phyloP scores from a whole-genome alignment of 306 rosid genomes.

The Quercus cerris region DNA sequence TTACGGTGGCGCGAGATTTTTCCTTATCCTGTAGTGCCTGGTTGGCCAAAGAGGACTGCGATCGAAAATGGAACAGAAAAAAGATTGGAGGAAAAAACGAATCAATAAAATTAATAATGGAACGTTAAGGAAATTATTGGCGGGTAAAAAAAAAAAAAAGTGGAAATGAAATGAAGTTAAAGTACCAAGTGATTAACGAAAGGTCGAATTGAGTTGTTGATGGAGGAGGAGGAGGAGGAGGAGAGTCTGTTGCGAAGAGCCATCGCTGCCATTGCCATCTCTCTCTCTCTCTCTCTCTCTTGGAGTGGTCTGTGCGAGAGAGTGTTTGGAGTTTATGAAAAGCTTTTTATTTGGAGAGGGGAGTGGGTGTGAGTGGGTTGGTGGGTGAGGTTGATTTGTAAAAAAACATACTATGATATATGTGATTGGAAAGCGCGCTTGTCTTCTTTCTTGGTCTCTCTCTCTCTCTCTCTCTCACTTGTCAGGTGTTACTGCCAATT shows the following conservation, averaged over 20 bases:
- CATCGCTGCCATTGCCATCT: conserved; percentile 51
- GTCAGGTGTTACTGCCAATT: neutral
- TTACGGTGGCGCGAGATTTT: conserved; percentile 56
- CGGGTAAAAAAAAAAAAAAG: neutral
- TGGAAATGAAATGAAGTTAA: neutral
- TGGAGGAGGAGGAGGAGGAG: conserved; percentile 34
- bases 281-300: neutral
- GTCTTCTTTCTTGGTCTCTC: neutral
- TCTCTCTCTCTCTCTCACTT: too few species aligned
- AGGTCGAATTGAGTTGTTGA: conserved; percentile 34
- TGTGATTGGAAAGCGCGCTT: neutral
- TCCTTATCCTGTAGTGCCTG: conserved; percentile 46
- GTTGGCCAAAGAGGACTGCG: conserved; percentile 60
- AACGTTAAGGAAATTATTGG: neutral
- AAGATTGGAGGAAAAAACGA: neutral
- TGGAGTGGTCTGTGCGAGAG: neutral
- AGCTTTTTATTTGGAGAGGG: neutral
- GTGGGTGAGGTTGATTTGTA: neutral
- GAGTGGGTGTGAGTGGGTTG: neutral
- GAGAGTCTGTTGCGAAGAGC: conserved; percentile 55
- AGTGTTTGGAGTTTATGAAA: neutral
- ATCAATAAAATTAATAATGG: neutral
- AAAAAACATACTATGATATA: too few species aligned
- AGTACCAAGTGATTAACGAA: conserved; percentile 48
- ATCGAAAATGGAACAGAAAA: conserved; percentile 2